Base-by-base conservation (phyloP, 1,284 basidiomycete species). In the Ceratobasidium sp. region DNA sequence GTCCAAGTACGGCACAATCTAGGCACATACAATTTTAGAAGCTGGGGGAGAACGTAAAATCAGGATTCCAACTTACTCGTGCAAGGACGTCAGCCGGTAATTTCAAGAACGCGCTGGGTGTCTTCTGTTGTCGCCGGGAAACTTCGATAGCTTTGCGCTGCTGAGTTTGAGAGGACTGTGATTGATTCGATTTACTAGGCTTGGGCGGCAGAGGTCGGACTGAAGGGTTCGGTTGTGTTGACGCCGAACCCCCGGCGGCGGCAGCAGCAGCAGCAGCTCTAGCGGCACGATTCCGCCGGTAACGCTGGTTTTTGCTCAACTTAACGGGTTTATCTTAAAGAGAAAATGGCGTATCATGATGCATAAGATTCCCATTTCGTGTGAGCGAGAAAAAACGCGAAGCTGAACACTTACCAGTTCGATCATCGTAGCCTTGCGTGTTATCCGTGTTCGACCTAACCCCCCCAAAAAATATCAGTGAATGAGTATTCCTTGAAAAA, bases 1-100 rank as follows among this genome's bases (percentile, higher is more conserved):
- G 15, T 15, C 19, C 15, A 70, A 54, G 54, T 34, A 43, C 2
- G 51, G 37, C 34, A 43, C 54, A 25, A 69, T 69, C 65, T 67
- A 67, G 13, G 29, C 8, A 56, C 22, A 22, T 6, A 2, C 54
- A 56, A 25, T n/a, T 11, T 25, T 19, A 56, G 2, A 56, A 56
- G 46, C 19, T 49, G 19, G 46, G 19, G 46, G 2, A 22, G 52
- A 54, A n/a, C 22, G 29, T 59, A 17, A 7, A 34, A 32, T 9
- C 13, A 59, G 29, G 29, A 7, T 34, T 34, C 3, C 25, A 34
- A 34, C 56, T 1, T 34, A 59, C 56, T 29, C 13, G 56, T 34
- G 56, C 56, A 19, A 59, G 25, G 13, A 59, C 17, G 29, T 59
- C 56, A 17, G 56, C 29, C 8, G 56, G 56, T 59, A 59, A 15